Conservation (phyloP, 1,284 basidiomycete species). For the Porodaedalea pini region DNA sequence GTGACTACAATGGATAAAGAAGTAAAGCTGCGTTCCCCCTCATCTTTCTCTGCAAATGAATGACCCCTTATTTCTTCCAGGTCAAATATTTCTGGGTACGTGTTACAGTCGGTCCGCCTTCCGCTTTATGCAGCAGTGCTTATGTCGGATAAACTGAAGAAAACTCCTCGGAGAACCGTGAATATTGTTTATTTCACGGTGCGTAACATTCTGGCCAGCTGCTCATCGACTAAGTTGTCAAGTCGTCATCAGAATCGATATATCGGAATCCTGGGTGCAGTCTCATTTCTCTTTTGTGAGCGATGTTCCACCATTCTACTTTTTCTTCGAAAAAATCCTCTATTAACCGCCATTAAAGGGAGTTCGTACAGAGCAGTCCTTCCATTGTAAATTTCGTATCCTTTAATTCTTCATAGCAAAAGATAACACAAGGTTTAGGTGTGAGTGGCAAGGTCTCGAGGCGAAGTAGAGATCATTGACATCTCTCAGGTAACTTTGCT, state of each 20-base stretch:
- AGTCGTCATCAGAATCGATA: slow-evolving; percentile 5
- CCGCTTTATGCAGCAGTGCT: not conserved
- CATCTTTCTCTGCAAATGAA: not conserved
- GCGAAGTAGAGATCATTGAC: not conserved
- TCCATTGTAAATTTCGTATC: not conserved
- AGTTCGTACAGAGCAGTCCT: not conserved
- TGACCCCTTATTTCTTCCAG: not conserved
- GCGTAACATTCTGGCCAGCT: not conserved
- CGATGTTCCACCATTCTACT: not conserved
- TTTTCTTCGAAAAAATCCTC: not conserved
- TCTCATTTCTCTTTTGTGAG: not conserved
- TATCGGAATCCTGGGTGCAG: slow-evolving; percentile 1
- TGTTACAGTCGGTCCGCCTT: not conserved
- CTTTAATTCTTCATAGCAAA: not conserved
- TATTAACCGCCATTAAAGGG: not conserved
- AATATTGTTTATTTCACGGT: slow-evolving; percentile 11
- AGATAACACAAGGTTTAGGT: not conserved
- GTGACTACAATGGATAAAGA: slow-evolving; percentile 3
- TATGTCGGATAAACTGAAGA: not conserved
- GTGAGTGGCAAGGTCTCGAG: not conserved
- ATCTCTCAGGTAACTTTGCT: not conserved
- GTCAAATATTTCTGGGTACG: slow-evolving; percentile 10
- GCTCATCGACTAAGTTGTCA: not conserved
- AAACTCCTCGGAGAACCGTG: not conserved
- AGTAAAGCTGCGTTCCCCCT: not conserved